Evolutionary conservation across 208 protist genomes (phyloP).

Genomic region (Sergeia podlipaevii): DNA sequence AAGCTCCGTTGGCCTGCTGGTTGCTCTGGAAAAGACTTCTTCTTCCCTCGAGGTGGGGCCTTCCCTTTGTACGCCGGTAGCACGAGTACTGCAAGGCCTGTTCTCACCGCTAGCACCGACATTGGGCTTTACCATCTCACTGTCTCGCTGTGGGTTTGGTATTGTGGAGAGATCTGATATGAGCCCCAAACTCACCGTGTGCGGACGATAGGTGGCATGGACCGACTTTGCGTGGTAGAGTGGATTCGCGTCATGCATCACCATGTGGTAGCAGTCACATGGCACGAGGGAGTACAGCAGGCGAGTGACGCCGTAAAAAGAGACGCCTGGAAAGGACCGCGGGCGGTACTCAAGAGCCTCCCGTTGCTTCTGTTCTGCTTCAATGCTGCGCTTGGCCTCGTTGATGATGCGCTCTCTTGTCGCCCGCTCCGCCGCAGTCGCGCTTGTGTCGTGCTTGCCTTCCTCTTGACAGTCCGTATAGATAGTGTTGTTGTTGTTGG

Average conservation of each 20-base stretch:
- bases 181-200: conserved; percentile 51
- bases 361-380: background rate
- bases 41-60: too few relatives aligned
- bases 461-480: background rate
- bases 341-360: background rate
- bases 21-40: too few relatives aligned
- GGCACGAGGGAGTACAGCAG: conserved; percentile 68
- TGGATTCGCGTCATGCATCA: conserved; percentile 55
- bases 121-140: too few relatives aligned
- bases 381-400: background rate
- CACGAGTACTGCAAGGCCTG: too few relatives aligned
- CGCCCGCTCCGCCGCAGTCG: background rate
- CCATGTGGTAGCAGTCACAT: conserved; percentile 72
- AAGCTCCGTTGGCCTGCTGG: too few relatives aligned
- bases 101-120: background rate
- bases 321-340: conserved; percentile 20
- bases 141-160: background rate
- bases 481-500: background rate
- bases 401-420: conserved; percentile 5
- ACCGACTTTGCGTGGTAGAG: conserved; percentile 61
- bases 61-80: too few relatives aligned
- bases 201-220: conserved; percentile 39
- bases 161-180: conserved; percentile 41
- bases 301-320: conserved; percentile 38
- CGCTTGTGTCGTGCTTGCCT: background rate